Conservation (phyloP, 441 rosid genomes). For the Euphorbia schlechtendalii region DNA sequence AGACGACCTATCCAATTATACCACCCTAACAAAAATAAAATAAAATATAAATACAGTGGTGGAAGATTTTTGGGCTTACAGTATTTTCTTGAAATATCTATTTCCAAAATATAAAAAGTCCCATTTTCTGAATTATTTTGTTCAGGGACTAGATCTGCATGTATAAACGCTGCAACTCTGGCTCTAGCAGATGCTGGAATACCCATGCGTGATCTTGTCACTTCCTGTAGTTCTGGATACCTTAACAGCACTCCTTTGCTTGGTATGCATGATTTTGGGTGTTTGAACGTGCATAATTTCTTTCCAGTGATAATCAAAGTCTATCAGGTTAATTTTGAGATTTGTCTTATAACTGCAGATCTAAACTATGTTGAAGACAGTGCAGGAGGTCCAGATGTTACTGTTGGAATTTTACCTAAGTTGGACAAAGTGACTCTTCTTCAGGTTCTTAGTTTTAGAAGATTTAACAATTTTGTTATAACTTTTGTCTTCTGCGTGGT, state of each 20-base stretch:
- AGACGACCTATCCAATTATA: no score
- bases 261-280: constrained; percentile 29
- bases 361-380: constrained; percentile 88
- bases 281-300: background rate
- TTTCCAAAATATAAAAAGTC: constrained; percentile 1
- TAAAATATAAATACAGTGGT: no score
- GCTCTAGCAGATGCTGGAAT: constrained; percentile 95
- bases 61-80: no score
- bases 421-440: constrained; percentile 89
- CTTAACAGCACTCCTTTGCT: constrained; percentile 77
- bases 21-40: no score
- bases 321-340: constrained; percentile 1
- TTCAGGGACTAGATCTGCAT: constrained; percentile 88
- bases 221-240: constrained; percentile 91
- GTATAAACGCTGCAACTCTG: constrained; percentile 92
- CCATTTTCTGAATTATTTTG: background rate
- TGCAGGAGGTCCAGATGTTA: constrained; percentile 94
- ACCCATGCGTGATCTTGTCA: constrained; percentile 83
- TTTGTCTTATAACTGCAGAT: constrained; percentile 31
- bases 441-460: constrained; percentile 44
- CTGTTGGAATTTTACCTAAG: constrained; percentile 74
- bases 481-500: background rate
- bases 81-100: background rate
- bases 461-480: background rate
- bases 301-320: background rate